These are phyloP conservation scores for Pachysolen tannophilus DNA, from an alignment of 805 yeast species.

Conservation along the genomic window DNA sequence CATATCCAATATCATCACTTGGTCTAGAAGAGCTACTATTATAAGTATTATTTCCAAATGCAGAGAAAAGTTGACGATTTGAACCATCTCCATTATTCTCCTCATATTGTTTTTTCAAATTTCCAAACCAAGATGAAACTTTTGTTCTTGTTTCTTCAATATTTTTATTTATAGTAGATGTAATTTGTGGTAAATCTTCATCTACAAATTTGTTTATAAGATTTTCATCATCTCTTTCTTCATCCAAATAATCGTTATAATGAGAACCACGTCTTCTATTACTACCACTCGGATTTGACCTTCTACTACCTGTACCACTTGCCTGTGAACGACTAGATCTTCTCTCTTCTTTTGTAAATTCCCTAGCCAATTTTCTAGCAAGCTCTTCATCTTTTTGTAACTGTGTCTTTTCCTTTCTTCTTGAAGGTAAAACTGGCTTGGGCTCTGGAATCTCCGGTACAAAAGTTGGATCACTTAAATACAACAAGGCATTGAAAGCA, in stretches of 20 bases:
- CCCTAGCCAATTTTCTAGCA: constrained; percentile 73
- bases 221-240: constrained; percentile 33
- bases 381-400: constrained; percentile 68
- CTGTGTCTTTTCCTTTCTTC: constrained; percentile 30
- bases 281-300: too few relatives aligned
- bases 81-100: constrained; percentile 21
- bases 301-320: constrained; percentile 24
- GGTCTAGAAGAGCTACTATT: constrained; percentile 2
- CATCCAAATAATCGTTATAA: constrained; percentile 10
- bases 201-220: constrained; percentile 51
- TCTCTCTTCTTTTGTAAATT: constrained; percentile 27
- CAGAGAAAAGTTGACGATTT: constrained; percentile 21
- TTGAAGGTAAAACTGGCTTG: constrained; percentile 24
- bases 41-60: constrained; percentile 17
- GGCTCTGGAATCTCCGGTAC: constrained; percentile 40
- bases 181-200: constrained; percentile 49
- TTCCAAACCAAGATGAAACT: constrained; percentile 73
- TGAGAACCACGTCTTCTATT: too few relatives aligned
- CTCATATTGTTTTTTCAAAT: constrained; percentile 43
- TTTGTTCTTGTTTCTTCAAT: constrained; percentile 74
- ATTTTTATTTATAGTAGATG: constrained; percentile 62
- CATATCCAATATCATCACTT: constrained; percentile 7
- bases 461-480: constrained; percentile 63
- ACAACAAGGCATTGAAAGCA: constrained; percentile 83
- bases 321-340: constrained; percentile 14